Percentiles rank a stretch among this genome's conserved stretches.
Conservation (phyloP, 139 green algal genomes). For the Yamagishiella unicocca region DNA sequence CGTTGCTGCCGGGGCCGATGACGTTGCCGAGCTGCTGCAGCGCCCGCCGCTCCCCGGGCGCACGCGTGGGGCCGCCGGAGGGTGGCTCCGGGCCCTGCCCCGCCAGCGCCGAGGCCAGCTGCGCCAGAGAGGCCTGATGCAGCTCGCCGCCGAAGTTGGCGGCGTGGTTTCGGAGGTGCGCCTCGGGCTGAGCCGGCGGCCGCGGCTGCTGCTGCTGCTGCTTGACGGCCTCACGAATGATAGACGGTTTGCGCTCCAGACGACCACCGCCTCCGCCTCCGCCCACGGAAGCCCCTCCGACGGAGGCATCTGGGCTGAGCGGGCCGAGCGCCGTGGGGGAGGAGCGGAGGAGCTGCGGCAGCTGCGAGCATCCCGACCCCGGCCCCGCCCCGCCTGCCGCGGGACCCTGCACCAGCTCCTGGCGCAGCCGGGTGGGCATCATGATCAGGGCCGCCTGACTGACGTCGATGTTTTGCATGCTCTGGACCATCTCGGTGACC, state of each 20-base stretch:
- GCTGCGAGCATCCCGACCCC: background rate
- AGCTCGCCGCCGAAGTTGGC: too few species aligned
- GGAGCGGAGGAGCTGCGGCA: background rate
- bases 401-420: background rate
- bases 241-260: conserved; percentile 24
- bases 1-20: background rate
- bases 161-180: background rate
- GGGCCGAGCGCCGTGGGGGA: background rate
- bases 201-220: background rate
- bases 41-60: background rate
- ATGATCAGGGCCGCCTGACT: conserved; percentile 29
- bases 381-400: background rate
- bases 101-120: background rate
- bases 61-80: background rate
- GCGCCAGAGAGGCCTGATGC: too few species aligned
- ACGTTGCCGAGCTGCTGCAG: background rate
- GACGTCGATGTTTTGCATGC: conserved; percentile 1
- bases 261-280: background rate
- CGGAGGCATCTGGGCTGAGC: background rate
- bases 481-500: background rate
- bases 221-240: conserved; percentile 35
- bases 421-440: conserved; percentile 6
- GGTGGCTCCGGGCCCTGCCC: background rate
- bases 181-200: too few species aligned
- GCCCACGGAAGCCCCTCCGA: background rate